A percentile compares a stretch with the other conserved stretches of the same genome.
Evolutionary conservation across 495 filamentous ascomycete genomes (phyloP).

Genomic region (Penicillium silybi): DNA sequence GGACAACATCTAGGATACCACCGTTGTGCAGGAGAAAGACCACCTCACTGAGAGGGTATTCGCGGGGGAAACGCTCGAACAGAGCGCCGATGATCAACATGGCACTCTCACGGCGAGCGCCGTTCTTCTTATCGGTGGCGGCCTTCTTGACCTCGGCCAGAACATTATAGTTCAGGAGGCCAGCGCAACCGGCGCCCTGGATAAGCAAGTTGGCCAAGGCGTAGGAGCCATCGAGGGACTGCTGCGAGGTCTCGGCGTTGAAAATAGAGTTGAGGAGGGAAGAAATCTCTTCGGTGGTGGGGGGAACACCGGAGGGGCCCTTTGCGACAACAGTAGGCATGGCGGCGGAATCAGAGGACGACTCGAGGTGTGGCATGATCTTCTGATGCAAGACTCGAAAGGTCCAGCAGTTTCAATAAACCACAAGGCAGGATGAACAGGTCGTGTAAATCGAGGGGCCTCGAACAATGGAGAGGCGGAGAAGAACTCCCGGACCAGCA

Average conservation of each 20-base stretch:
- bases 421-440: constrained; percentile 1
- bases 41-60: constrained; percentile 74
- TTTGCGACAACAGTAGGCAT: constrained; percentile 62
- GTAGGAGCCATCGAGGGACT: constrained; percentile 83
- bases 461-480: constrained; percentile 14
- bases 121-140: constrained; percentile 91
- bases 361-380: constrained; percentile 65
- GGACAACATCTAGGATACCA: constrained; percentile 63
- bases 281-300: constrained; percentile 67
- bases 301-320: constrained; percentile 50
- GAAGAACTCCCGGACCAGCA: constrained; percentile 9
- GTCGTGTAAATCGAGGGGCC: not conserved
- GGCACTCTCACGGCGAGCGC: constrained; percentile 77
- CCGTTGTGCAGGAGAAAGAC: constrained; percentile 77
- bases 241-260: constrained; percentile 74
- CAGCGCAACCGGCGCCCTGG: constrained; percentile 72
- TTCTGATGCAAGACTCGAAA: constrained; percentile 18
- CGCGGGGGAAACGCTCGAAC: constrained; percentile 80
- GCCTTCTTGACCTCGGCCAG: constrained; percentile 71
- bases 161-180: constrained; percentile 71
- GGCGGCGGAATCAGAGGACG: constrained; percentile 52
- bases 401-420: constrained; percentile 8
- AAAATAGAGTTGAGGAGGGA: constrained; percentile 72
- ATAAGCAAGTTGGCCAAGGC: constrained; percentile 74
- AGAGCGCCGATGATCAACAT: constrained; percentile 93